Conservation (phyloP, 1,284 basidiomycete species). For the Cutaneotrichosporon mucoides region DNA sequence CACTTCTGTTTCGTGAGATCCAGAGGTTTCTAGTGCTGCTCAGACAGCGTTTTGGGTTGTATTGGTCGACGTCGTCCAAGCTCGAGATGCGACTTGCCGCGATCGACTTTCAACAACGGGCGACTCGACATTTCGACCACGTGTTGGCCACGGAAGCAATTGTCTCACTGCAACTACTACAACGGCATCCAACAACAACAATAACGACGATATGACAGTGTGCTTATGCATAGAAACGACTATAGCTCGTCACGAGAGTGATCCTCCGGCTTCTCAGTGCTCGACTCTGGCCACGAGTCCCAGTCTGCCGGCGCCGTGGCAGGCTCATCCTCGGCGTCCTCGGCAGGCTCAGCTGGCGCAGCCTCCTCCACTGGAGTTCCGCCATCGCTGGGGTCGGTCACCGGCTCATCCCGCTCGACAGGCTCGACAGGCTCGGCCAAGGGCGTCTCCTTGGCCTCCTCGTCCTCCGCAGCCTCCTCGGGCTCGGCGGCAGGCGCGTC, state of each 20-base stretch:
- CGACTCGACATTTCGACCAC: neutral
- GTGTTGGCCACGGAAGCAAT: neutral
- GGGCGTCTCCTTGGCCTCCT: neutral
- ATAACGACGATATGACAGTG: neutral
- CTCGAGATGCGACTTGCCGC: neutral
- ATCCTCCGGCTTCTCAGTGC: neutral
- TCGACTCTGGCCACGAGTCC: neutral
- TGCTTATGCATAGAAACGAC: neutral
- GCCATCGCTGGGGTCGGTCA: constrained; percentile 8
- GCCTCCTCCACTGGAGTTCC: constrained; percentile 12
- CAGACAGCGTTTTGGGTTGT: constrained; percentile 1
- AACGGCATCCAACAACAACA: neutral
- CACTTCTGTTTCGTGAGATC: neutral
- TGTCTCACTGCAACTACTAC: neutral
- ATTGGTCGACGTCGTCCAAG: neutral
- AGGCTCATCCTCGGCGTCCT: constrained; percentile 7
- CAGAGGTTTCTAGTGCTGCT: neutral
- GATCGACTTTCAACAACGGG: neutral
- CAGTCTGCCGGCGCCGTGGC: neutral
- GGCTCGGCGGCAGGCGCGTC: constrained; percentile 12
- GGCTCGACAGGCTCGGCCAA: constrained; percentile 4
- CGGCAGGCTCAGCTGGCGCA: constrained; percentile 11
- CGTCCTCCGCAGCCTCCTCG: constrained; percentile 11
- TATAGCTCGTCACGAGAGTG: constrained; percentile 14
- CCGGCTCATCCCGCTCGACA: neutral